Base-by-base conservation (phyloP, 768 basidiomycete genomes). In the Tulasnella sp. region DNA sequence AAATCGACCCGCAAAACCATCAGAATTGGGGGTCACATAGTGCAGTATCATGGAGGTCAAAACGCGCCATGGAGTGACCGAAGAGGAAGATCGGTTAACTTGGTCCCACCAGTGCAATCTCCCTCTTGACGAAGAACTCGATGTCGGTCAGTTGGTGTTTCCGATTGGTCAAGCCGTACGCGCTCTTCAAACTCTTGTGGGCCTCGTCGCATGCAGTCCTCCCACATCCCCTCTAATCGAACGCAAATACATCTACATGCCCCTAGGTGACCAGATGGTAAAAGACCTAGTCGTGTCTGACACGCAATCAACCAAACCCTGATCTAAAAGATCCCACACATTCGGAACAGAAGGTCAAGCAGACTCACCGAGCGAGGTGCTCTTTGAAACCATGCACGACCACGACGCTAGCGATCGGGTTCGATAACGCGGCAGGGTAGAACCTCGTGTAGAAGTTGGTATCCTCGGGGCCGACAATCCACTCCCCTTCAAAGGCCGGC, bases 181-280 rank as follows among this genome's bases (percentile, higher is more conserved):
- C 63, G 61, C 48, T 38, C 44, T 69, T 66, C 69, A 79, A 80
- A 70, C 76, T 80, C 61, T 78, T 68, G 38, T 63, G 22, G 60
- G 73, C 71, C 19, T 66, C 68, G 66, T 89, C 87, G 60, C 76
- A 74, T 1, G 80, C 85, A 1, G 87, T 90, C 49, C 78, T 74
- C 1, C 89, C 89, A 64, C 83, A 91, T 0, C 89, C 88, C 49
- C 88, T 80, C 69, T 86, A 82, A 73, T 90, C 88, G 65, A 78
- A 84, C 0, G 85, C 70, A 65, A 89, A 87, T 34, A 90, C 75
- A 11, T 78, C 77, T 58, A 90, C 73, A 38, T 38, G 5, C 1
- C 77, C 80, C 38, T 72, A 38, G 34, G 74, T 27, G 74, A 70
- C 4, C 80, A 73, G 60, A 70, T 64, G 9, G 75, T 49, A 73